Conservation (phyloP, 2,329 filamentous ascomycete genomes). For the Fusarium pseudonygamai region DNA sequence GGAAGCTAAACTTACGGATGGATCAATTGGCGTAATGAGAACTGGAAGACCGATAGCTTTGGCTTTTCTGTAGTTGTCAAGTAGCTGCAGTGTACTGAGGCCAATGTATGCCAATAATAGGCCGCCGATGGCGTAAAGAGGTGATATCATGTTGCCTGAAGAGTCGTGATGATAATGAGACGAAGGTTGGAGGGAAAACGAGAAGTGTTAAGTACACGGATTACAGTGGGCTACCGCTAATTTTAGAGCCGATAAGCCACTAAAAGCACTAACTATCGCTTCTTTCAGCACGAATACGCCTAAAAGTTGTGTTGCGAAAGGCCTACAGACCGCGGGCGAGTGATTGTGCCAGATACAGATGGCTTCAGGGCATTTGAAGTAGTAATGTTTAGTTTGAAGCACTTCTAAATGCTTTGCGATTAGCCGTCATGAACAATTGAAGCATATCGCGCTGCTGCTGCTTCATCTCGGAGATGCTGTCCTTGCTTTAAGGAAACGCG, state of each 20-base stretch:
- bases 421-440: background rate
- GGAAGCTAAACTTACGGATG: conserved; percentile 1
- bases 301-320: background rate
- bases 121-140: background rate
- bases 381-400: accelerated
- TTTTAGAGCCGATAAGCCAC: background rate
- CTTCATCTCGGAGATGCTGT: background rate
- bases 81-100: conserved; percentile 6
- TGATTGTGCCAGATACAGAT: background rate
- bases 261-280: background rate
- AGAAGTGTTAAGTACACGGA: conserved; percentile 11
- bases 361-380: accelerated
- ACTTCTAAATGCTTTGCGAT: accelerated
- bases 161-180: background rate
- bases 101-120: background rate
- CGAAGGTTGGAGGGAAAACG: background rate
- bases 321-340: accelerated
- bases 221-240: conserved; percentile 3
- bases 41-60: conserved; percentile 26
- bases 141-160: conserved; percentile 15
- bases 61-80: conserved; percentile 30
- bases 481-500: background rate
- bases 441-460: background rate
- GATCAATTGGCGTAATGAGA: conserved; percentile 29
- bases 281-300: background rate